Conservation (phyloP, 2,329 filamentous ascomycete species). For the Venturia effusa region DNA sequence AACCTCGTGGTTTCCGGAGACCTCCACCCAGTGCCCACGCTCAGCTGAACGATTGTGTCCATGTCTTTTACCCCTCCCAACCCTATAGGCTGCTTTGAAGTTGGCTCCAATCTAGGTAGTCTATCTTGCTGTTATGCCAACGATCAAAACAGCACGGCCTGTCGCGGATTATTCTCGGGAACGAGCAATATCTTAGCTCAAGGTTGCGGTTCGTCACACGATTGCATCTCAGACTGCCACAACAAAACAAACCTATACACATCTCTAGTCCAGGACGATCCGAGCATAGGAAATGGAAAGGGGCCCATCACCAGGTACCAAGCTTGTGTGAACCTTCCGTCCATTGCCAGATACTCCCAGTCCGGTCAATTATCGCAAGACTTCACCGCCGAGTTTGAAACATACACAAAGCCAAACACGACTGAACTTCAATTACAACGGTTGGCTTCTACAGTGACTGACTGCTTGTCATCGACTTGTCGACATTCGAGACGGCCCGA, state of each 20-base stretch:
- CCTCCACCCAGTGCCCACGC: background rate
- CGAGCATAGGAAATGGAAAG: background rate
- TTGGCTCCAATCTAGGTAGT: background rate
- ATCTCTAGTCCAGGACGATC: background rate
- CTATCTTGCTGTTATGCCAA: slow-evolving; percentile 4
- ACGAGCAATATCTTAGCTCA: background rate
- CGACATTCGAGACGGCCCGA: slow-evolving; percentile 23
- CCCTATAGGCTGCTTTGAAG: background rate
- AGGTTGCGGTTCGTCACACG: background rate
- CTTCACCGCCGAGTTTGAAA: background rate
- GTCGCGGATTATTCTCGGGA: background rate
- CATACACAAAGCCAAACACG: background rate
- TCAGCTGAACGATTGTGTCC: background rate
- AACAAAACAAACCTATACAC: background rate
- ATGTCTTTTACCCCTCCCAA: background rate
- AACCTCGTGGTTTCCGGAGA: background rate
- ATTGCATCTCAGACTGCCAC: background rate
- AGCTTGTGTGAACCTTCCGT: slow-evolving; percentile 3
- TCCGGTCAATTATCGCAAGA: background rate
- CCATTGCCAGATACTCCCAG: background rate
- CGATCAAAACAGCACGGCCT: background rate
- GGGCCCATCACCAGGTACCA: background rate
- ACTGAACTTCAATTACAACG: background rate
- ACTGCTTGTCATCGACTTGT: slow-evolving; percentile 15
- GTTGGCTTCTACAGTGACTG: slow-evolving; percentile 1